phyloP scores from a whole-genome alignment of 106 monocot species.

The Phalaenopsis equestris region DNA sequence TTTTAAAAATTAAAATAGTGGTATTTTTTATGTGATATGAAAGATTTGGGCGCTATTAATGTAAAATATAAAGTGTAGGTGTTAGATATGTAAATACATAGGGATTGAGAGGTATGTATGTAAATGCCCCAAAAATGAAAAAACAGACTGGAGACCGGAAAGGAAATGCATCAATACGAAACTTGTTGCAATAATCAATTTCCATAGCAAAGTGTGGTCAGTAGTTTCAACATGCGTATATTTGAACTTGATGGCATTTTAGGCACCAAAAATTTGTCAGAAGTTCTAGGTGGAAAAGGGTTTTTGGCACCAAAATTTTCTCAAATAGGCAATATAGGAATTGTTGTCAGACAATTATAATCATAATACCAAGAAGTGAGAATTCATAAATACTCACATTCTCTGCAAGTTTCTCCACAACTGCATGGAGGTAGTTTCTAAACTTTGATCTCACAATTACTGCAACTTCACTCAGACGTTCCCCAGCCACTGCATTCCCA shows the following conservation, averaged over 20 bases:
- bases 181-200: too few species aligned
- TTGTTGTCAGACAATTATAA: not conserved
- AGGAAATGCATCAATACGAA: not conserved
- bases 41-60: too few species aligned
- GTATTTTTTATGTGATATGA: too few species aligned
- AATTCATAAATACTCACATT: constrained; percentile 52
- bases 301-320: not conserved
- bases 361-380: not conserved
- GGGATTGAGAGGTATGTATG: not conserved
- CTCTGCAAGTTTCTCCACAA: constrained; percentile 85
- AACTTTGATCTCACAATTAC: constrained; percentile 89
- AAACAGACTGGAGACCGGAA: not conserved
- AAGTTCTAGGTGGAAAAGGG: too few species aligned
- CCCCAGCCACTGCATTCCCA: constrained; percentile 57
- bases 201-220: too few species aligned
- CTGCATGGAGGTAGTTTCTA: constrained; percentile 87
- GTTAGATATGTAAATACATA: too few species aligned
- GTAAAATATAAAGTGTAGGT: too few species aligned
- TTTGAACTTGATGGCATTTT: too few species aligned
- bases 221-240: too few species aligned
- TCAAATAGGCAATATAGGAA: not conserved
- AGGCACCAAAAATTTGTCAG: too few species aligned
- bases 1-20: too few species aligned
- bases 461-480: constrained; percentile 76
- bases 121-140: not conserved